Evolutionary conservation across 495 filamentous ascomycete genomes (phyloP).

Genomic region (Podospora bellae-mahoneyi): DNA sequence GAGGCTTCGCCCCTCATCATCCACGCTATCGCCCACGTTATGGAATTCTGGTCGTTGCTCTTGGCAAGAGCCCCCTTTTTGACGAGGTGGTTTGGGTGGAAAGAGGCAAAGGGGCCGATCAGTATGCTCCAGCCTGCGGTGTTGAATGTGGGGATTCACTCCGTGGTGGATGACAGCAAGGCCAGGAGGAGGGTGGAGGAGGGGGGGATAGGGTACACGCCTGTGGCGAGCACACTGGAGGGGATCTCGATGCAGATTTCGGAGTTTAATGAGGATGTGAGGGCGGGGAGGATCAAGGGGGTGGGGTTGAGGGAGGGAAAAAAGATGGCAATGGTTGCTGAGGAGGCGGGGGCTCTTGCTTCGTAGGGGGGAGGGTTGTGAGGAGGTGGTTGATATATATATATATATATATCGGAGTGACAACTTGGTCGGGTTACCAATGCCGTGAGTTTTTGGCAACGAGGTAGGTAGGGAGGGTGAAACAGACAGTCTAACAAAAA

Average conservation of each 20-base stretch:
- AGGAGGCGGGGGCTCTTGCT: constrained; percentile 9
- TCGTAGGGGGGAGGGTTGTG: not conserved
- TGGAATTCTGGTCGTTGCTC: constrained; percentile 43
- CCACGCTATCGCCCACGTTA: constrained; percentile 44
- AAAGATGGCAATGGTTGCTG: constrained; percentile 9
- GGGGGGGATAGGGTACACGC: constrained; percentile 52
- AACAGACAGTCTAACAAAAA: not conserved
- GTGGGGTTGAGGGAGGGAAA: not conserved
- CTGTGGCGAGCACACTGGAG: constrained; percentile 45
- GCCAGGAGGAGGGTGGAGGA: constrained; percentile 46
- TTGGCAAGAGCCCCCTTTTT: constrained; percentile 35
- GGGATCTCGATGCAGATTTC: constrained; percentile 51
- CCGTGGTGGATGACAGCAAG: constrained; percentile 46
- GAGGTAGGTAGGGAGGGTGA: not conserved
- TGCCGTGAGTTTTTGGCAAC: not conserved
- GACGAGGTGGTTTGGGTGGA: constrained; percentile 35
- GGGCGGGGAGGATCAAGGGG: not conserved
- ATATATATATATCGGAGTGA: not conserved
- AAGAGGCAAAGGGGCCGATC: constrained; percentile 34
- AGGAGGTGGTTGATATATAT: not conserved
- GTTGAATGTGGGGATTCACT: constrained; percentile 43
- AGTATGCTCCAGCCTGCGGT: constrained; percentile 50
- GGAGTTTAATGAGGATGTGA: constrained; percentile 45
- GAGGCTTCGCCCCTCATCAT: constrained; percentile 44
- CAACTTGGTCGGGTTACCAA: not conserved